phyloP scores from a whole-genome alignment of 2,329 filamentous ascomycete genomes.

The Calonectria naviculata region DNA sequence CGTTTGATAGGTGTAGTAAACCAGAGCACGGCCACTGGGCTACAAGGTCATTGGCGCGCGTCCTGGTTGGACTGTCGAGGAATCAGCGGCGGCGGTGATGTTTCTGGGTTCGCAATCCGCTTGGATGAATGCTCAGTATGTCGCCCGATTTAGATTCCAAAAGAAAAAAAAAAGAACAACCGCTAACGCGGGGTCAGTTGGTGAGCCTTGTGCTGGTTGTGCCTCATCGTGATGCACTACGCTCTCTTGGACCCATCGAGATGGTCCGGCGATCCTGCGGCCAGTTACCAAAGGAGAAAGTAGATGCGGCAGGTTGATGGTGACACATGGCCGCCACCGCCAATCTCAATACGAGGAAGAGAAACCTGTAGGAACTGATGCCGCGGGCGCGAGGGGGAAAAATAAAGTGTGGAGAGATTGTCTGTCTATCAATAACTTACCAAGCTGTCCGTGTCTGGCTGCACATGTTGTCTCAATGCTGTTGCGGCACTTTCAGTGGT shows the following conservation, averaged over 20 bases:
- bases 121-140: background rate
- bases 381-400: background rate
- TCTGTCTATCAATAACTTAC: background rate
- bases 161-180: background rate
- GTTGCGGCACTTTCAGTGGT: background rate
- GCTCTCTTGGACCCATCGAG: background rate
- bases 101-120: background rate
- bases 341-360: background rate
- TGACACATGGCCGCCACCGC: constrained; percentile 9
- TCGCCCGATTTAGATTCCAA: background rate
- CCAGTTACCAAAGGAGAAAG: background rate
- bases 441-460: background rate
- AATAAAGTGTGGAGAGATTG: background rate
- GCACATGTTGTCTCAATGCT: background rate
- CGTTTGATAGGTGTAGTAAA: background rate
- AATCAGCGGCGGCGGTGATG: background rate
- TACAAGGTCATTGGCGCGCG: background rate
- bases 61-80: background rate
- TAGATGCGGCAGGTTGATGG: background rate
- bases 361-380: background rate
- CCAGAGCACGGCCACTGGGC: background rate
- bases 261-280: background rate
- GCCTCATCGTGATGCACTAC: background rate
- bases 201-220: background rate
- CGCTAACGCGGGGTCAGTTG: background rate